A percentile compares a stretch with the other conserved stretches of the same genome.
Conservation (phyloP, 805 yeast genomes). For the Kluyveromyces siamensis region DNA sequence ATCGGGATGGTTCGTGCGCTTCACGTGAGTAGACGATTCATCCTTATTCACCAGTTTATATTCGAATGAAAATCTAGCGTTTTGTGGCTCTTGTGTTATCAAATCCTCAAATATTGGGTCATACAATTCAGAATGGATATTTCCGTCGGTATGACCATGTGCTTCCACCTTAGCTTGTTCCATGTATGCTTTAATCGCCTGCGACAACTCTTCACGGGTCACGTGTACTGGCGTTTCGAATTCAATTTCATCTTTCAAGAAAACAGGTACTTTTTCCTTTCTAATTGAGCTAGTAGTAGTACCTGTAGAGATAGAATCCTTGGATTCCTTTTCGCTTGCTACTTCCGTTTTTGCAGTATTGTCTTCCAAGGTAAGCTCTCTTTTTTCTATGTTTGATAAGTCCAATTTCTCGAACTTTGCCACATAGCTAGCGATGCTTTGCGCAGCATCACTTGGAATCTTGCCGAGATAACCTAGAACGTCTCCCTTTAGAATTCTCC, state of each 20-base stretch:
- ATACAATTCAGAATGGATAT: slow-evolving; percentile 36
- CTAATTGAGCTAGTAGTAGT: slow-evolving; percentile 6
- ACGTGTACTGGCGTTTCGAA: slow-evolving; percentile 24
- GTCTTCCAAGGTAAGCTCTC: background rate
- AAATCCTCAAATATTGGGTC: slow-evolving; percentile 56
- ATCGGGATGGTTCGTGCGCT: slow-evolving; percentile 9
- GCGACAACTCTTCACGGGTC: slow-evolving; percentile 29
- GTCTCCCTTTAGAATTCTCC: slow-evolving; percentile 85
- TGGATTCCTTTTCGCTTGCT: slow-evolving; percentile 9
- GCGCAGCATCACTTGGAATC: slow-evolving; percentile 48
- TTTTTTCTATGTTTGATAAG: slow-evolving; percentile 51
- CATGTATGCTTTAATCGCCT: slow-evolving; percentile 40
- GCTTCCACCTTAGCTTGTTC: slow-evolving; percentile 33
- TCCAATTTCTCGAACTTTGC: slow-evolving; percentile 56
- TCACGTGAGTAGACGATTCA: background rate
- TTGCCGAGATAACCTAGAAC: slow-evolving; percentile 75
- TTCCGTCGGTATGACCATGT: slow-evolving; percentile 15
- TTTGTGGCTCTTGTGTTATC: slow-evolving; percentile 33
- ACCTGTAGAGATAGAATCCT: background rate
- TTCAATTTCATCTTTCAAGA: slow-evolving; percentile 21
- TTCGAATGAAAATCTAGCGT: slow-evolving; percentile 20
- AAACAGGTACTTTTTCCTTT: slow-evolving; percentile 24
- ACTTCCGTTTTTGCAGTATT: slow-evolving; percentile 22
- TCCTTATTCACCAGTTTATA: slow-evolving; percentile 14
- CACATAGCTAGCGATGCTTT: slow-evolving; percentile 46